Evolutionary conservation across 352 stramenopile species (phyloP).

Genomic region (Globisporangium nodosum): DNA sequence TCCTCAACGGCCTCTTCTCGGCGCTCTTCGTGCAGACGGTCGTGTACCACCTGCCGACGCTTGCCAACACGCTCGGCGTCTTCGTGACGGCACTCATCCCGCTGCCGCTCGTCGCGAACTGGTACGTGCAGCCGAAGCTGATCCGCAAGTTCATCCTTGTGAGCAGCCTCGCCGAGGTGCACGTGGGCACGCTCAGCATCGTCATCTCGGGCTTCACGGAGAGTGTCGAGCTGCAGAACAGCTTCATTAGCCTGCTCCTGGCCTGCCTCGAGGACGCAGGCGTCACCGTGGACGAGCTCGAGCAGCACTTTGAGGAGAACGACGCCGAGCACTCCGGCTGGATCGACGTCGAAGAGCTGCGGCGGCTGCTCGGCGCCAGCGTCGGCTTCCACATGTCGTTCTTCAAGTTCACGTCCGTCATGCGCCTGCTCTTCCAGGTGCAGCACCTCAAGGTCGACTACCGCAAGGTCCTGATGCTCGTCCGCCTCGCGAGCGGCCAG

Average conservation of each 20-base stretch:
- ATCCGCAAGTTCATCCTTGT: constrained; percentile 61
- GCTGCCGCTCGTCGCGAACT: constrained; percentile 51
- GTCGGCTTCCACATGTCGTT: constrained; percentile 45
- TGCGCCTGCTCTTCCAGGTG: constrained; percentile 46
- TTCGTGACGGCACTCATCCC: constrained; percentile 20
- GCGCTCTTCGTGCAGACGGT: constrained; percentile 55
- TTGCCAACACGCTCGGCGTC: constrained; percentile 18
- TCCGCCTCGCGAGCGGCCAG: constrained; percentile 14
- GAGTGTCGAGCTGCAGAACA: constrained; percentile 42
- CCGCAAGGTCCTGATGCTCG: constrained; percentile 17
- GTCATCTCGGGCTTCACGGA: constrained; percentile 59
- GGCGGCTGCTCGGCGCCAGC: constrained; percentile 18
- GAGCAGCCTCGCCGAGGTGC: constrained; percentile 43
- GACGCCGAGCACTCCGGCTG: constrained; percentile 23
- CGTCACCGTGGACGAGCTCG: constrained; percentile 24
- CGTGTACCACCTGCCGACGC: constrained; percentile 34
- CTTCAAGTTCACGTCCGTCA: constrained; percentile 57
- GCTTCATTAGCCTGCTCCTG: constrained; percentile 33
- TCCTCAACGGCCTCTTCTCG: constrained; percentile 65
- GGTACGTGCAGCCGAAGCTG: constrained; percentile 44
- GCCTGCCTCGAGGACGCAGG: constrained; percentile 20
- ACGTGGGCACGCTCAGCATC: constrained; percentile 42
- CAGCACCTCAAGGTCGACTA: constrained; percentile 18
- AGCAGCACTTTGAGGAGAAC: constrained; percentile 18
- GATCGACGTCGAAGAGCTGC: constrained; percentile 41